These are phyloP conservation scores for Pseudocercospora macadamiae DNA, from an alignment of 2,329 filamentous ascomycete genomes.

Conservation along the genomic window DNA sequence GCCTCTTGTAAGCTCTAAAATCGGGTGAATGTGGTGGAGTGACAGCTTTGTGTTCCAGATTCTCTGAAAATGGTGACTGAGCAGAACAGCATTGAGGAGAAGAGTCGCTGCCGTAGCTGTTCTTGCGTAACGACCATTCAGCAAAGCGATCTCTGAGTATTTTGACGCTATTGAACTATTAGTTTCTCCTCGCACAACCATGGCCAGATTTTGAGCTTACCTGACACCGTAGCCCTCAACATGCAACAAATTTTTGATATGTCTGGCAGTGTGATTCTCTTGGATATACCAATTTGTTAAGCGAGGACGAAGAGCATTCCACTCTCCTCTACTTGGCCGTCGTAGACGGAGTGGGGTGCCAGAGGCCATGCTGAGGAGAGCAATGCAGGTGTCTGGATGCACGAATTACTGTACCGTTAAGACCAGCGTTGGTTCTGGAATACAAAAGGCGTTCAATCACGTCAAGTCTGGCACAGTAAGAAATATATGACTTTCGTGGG, in stretches of 20 bases:
- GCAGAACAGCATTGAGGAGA: background rate
- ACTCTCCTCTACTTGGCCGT: background rate
- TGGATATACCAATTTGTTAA: background rate
- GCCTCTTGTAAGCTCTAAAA: background rate
- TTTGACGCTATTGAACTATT: background rate
- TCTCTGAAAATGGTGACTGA: background rate
- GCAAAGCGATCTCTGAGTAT: background rate
- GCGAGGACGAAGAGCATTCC: background rate
- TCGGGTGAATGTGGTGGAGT: no score
- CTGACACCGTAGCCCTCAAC: background rate
- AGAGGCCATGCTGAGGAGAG: background rate
- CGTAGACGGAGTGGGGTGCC: background rate
- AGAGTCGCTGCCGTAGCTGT: background rate
- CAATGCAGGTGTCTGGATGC: background rate
- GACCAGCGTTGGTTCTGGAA: background rate
- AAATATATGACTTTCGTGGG: background rate
- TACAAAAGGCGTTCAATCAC: background rate
- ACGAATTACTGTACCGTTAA: background rate
- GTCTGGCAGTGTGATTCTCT: background rate
- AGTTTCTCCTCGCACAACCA: background rate
- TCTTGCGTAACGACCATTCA: background rate
- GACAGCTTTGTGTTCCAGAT: no score
- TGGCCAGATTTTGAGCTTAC: background rate
- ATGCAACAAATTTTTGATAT: background rate
- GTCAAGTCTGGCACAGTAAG: background rate